Evolutionary conservation across 768 basidiomycete genomes (phyloP), one percentile per base, ranked within the genome.

Genomic region (Crassisporium funariophilum): DNA sequence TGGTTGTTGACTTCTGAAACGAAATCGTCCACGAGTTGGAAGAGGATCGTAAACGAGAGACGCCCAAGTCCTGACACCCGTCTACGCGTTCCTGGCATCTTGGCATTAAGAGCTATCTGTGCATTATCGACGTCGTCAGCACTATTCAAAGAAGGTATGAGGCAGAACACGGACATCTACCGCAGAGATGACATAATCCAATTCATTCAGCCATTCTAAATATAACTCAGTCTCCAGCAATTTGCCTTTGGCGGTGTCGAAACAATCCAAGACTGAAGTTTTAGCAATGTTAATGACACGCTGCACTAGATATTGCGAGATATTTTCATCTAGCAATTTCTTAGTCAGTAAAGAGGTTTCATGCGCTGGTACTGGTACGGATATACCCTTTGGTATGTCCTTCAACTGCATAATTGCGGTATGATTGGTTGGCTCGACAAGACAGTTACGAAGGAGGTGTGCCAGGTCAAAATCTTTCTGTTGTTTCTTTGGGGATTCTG

Each of bases 181-280:
- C 6, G 67, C 74, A 22, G 52, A 57, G 13, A 68, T 53, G 10
- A 72, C 69, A 50, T 69, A 72, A 12, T 72, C 61, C 12, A 69
- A 57, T 24, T 68, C 71, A 31, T 68, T 55, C 27, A 76, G 50
- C 75, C 74, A 77, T 37, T 64, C 60, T 31, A 69, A 53, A 55
- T 74, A 77, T 21, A 77, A 53, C 49, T 77, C 74, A 0, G 70
- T 71, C 49, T 74, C 70, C 9, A 76, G 57, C 20, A 67, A 62
- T 54, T 64, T 68, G 15, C 50, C 53, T 21, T 58, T 60, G 4
- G 58, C 56, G 37, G 52, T 46, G 15, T 59, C 58, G 20, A 61
- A 62, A 21, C 64, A 58, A 11, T 54, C 53, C 52, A 68, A 63
- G 4, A 72, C 72, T 1, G 53, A 41, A 12, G 37, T 41, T 49